Base-by-base conservation (phyloP, 345 rosid genomes). In the Melaleuca alternifolia region DNA sequence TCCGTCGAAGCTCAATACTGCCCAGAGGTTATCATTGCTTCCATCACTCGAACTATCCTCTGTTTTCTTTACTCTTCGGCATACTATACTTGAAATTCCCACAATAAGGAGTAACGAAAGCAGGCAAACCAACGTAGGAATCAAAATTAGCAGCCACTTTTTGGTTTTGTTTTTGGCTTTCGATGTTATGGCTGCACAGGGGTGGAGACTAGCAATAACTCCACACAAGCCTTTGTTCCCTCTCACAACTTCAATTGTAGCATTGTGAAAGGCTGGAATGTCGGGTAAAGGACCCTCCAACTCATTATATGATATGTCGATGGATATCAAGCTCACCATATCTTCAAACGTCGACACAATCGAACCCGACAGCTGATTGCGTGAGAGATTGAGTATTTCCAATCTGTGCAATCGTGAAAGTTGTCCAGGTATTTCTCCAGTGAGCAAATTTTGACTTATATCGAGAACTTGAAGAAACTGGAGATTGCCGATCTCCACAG, bases 211-310 rank as follows among this genome's bases (percentile, higher is more conserved):
- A 1, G 46, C 46, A 24, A 53, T 61, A 75, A 85, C 88, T 24
- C 90, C 91, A 20, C 90, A 88, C 50, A 90, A 65, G 30, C 56
- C 87, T 28, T 11, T 83, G 48, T 90, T 90, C 7, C 84, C 88
- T 48, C 56, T 82, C 54, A 82, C 54, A 6, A 82, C 84, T 10
- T 83, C 82, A 8, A 52, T 12, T 0, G 87, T 12, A 79, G 87
- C 89, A 14, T 84, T 75, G 7, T 12, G 88, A 87, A 91, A 90
- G 24, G 89, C 89, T 56, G 84, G 62, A 61, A 44, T 71, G 26
- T 89, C 3, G 0, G 94, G 93, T n/a, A 92, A 10, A 0, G 89
- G 90, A 54, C 93, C 92, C 11, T 54, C 59, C 15, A 92, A 41
- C 28, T 86, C 82, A 51, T 91, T 91, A 41, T 84, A 52, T 0